Evolutionary conservation across 768 basidiomycete species (phyloP).

Genomic region (Boletus coccyginus): DNA sequence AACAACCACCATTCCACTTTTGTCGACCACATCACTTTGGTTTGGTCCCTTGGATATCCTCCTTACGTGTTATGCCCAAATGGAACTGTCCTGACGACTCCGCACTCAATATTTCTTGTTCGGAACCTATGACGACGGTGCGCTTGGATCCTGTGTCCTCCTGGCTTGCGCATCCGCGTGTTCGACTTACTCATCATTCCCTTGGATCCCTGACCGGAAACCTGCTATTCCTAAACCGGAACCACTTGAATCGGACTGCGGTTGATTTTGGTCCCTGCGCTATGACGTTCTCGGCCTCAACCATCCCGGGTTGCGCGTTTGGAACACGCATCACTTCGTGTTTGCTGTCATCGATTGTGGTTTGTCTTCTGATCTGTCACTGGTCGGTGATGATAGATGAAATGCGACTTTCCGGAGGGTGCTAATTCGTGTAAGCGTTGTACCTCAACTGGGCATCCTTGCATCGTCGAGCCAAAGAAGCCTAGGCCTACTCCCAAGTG

Average conservation of each 20-base stretch:
- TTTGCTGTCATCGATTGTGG: slow-evolving; percentile 5
- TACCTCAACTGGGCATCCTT: slow-evolving; percentile 66
- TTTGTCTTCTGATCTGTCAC: slow-evolving; percentile 10
- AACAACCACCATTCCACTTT: slow-evolving; percentile 4
- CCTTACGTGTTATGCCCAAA: neutral
- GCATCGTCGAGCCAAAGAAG: slow-evolving; percentile 82
- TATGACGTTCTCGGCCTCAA: slow-evolving; percentile 7
- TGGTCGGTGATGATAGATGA: slow-evolving; percentile 56
- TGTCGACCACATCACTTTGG: neutral
- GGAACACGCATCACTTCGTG: neutral
- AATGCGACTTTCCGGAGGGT: slow-evolving; percentile 74
- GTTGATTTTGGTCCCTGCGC: slow-evolving; percentile 2
- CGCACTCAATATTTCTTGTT: slow-evolving; percentile 5
- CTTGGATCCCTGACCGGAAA: slow-evolving; percentile 1
- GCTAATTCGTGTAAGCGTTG: slow-evolving; percentile 80
- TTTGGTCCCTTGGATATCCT: neutral
- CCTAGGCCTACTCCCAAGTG: slow-evolving; percentile 78
- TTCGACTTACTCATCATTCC: slow-evolving; percentile 2
- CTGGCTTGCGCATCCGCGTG: neutral
- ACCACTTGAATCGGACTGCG: slow-evolving; percentile 7
- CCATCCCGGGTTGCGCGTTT: neutral
- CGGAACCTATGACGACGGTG: slow-evolving; percentile 14
- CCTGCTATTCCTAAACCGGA: slow-evolving; percentile 12
- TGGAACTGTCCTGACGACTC: neutral
- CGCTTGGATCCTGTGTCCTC: slow-evolving; percentile 1